Base-by-base conservation (phyloP, 2,329 filamentous ascomycete species). In the Gaeumannomyces tritici region DNA sequence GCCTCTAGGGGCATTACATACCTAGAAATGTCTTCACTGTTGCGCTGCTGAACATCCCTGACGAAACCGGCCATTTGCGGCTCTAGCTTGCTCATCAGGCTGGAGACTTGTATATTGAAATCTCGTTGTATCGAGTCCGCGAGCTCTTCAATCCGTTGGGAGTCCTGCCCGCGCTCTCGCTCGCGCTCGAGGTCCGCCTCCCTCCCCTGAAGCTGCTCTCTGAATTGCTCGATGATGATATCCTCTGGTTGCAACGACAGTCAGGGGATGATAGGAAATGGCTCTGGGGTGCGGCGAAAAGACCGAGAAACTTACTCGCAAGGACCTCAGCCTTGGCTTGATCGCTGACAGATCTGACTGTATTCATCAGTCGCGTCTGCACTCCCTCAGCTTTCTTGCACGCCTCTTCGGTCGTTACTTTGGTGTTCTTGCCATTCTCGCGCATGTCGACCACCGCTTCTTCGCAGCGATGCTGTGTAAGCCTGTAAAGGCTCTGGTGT, bases 401-500 rank as follows among this genome's bases (percentile, higher is more conserved):
- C 3, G 70, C 66, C 27, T 74, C 33, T 55, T 72, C 71, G 12
- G 65, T 61, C 15, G 66, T 29, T 15, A 31, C 33, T n/a, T 64
- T 65, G 3, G 70, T 69, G 13, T 65, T 64, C 2, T 67, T 61
- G 31, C 70, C 70, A 27, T 77, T 73, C 12, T 70, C 66, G 24
- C 69, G 70, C 6, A 80, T 62, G 29, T 77, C 67, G 1, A 70
- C 64, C 13, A 75, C 71, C 0, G 73, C 67, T 2, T 74, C 64
- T 21, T 76, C 64, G 61, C 73, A 76, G 55, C 70, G 70, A 2
- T 70, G 61, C 55, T 70, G 73, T 11, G 73, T 71, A 54, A 70
- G 69, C 4, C 64, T 67, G 65, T 73, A 80, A 1, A 82, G 70
- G 6, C 67, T 67, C 62, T 82, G 78, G 31, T 83, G 80, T 63